Evolutionary conservation across 345 rosid genomes (phyloP), one percentile per base, ranked within the genome.

Genomic region (Kernera saxatilis): DNA sequence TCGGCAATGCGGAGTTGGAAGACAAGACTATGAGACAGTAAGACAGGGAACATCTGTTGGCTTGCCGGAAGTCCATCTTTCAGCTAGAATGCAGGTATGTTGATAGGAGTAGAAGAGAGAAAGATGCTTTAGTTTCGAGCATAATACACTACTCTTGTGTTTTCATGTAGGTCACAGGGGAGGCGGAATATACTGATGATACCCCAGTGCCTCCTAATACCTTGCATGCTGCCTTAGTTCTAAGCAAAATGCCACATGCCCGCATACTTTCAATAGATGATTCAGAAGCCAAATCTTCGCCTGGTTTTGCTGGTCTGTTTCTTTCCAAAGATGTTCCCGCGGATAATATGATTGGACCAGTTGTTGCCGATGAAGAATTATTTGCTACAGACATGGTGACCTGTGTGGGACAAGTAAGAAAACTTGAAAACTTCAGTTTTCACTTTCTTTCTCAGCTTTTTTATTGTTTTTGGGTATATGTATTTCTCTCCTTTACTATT

Each of bases 111-210:
- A 17, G 50, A 37, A 61, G 52, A 19, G 37, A 51, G 39, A n/a
- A n/a, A n/a, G n/a, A n/a, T n/a, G n/a, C n/a, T n/a, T 52, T 39
- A 39, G 4, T 41, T 72, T 40, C 48, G 32, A 14, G 59, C 46
- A 25, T 44, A 49, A 36, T 32, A 39, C 6, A 33, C 45, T n/a
- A 48, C 40, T 35, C 25, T 22, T 67, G 22, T 70, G 30, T 29
- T 62, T 57, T 82, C 56, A 78, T 83, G 25, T 75, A 92, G 98
- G 98, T 90, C 48, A 88, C 92, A 14, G 97, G 98, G 59, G 97
- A 91, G 73, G 98, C 98, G 5, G 97, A 93, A 78, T 93, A 93
- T 67, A 78, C 87, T 32, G 97, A 94, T 82, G 99, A 94, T 69
- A 69, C 83, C 10, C 85, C 87, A 10, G 73, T 91, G 81, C 89